Conservation (phyloP, 176 grass and related monocot species). For the Phyllostachys edulis region DNA sequence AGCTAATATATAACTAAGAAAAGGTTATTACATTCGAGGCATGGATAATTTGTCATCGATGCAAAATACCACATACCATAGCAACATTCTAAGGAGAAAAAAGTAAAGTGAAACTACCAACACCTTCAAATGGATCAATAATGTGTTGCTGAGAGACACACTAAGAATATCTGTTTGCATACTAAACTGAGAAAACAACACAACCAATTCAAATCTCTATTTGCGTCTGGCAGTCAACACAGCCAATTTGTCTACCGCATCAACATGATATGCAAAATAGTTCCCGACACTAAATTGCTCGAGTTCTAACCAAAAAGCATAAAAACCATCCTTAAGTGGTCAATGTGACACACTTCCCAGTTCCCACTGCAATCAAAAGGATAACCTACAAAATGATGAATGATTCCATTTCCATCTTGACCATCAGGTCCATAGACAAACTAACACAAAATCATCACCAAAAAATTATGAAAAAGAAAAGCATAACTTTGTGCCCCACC, state of each 20-base stretch:
- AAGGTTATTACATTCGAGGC: no score
- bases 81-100: no score
- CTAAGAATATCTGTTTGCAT: no score
- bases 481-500: not conserved
- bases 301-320: not conserved
- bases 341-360: not conserved
- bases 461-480: not conserved
- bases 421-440: not conserved
- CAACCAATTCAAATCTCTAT: no score
- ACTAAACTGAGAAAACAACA: no score
- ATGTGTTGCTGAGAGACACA: no score
- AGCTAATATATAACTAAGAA: no score
- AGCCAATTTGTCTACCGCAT: not conserved
- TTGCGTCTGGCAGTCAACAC: not conserved
- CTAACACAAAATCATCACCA: no score
- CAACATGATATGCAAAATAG: conserved; percentile 2
- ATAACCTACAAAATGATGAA: conserved; percentile 4
- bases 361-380: not conserved
- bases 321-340: not conserved
- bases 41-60: no score
- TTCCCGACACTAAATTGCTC: not conserved
- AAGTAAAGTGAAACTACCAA: no score
- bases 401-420: not conserved
- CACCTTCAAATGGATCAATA: no score
- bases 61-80: no score